Percentiles rank a stretch among this genome's conserved stretches.
These are phyloP conservation scores for Psidium guajava DNA, from an alignment of 345 rosid species.

Conservation along the genomic window DNA sequence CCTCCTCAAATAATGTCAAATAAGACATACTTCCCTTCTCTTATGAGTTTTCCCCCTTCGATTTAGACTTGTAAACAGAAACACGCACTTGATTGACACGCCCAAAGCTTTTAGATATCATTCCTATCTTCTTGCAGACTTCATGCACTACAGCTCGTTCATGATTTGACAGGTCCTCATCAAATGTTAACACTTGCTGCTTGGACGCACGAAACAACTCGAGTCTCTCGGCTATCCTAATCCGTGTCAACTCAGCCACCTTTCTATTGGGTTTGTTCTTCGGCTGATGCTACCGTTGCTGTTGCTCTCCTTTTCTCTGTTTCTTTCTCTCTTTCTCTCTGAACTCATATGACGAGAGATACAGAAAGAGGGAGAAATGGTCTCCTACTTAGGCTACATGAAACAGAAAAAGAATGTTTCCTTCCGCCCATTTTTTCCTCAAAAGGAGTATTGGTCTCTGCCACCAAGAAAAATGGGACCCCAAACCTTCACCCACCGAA, in stretches of 20 bases:
- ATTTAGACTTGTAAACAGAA: constrained; percentile 41
- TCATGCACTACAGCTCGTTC: constrained; percentile 76
- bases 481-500: too few species aligned
- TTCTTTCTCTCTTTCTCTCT: too few species aligned
- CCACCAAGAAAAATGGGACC: too few species aligned
- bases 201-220: neutral
- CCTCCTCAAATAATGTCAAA: constrained; percentile 43
- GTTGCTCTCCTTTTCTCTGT: neutral
- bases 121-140: constrained; percentile 66
- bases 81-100: constrained; percentile 42
- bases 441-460: too few species aligned
- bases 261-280: neutral
- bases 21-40: constrained; percentile 20
- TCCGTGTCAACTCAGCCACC: neutral
- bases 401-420: too few species aligned
- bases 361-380: too few species aligned
- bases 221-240: neutral
- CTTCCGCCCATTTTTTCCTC: too few species aligned
- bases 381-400: too few species aligned
- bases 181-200: constrained; percentile 37
- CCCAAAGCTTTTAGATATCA: constrained; percentile 82
- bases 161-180: constrained; percentile 34
- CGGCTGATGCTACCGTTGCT: neutral
- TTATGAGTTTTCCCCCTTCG: constrained; percentile 8
- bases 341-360: too few species aligned